A percentile compares a stretch with the other conserved stretches of the same genome.
Conservation (phyloP, 2,329 filamentous ascomycete genomes). For the Ceratocystis destructans region DNA sequence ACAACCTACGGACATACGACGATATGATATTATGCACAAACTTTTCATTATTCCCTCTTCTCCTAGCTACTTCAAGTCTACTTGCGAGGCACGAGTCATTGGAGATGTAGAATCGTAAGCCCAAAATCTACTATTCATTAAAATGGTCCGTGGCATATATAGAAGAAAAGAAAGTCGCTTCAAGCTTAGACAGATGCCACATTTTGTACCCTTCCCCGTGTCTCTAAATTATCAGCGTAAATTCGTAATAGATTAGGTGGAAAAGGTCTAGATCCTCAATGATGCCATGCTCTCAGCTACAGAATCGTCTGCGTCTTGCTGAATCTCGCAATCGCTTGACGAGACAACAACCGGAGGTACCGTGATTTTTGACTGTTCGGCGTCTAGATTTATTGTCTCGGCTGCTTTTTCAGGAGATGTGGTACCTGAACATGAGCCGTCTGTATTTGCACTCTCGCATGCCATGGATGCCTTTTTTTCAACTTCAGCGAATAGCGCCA, state of each 20-base stretch:
- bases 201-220: not conserved
- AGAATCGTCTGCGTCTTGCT: not conserved
- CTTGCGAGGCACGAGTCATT: no score
- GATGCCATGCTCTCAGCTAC: not conserved
- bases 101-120: no score
- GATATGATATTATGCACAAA: no score
- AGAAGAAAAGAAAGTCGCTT: not conserved
- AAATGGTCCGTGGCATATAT: not conserved
- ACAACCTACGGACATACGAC: no score
- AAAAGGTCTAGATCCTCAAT: not conserved
- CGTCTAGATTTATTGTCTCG: not conserved
- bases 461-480: slow-evolving; percentile 25
- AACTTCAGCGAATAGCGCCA: slow-evolving; percentile 60
- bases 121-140: no score
- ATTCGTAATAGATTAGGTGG: not conserved
- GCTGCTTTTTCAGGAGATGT: not conserved
- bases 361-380: not conserved
- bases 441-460: not conserved
- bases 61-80: no score
- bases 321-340: not conserved
- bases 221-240: not conserved
- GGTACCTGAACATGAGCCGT: no score
- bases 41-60: no score
- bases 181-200: not conserved
- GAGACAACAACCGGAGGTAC: not conserved